These are phyloP conservation scores for Ampelocalamus luodianensis DNA, from an alignment of 176 grass and related monocot genomes.

Conservation along the genomic window DNA sequence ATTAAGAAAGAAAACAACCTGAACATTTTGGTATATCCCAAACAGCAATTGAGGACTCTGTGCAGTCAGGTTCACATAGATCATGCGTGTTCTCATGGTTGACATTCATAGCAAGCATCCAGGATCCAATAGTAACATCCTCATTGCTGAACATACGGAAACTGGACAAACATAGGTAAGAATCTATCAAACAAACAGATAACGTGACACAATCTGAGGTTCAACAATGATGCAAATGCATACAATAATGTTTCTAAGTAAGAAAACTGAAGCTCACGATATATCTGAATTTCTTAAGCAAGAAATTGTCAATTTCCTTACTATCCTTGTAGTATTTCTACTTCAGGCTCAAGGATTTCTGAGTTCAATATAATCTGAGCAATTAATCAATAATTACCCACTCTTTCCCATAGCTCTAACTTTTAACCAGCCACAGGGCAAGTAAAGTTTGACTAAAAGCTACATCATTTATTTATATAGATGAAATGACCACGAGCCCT, in stretches of 20 bases:
- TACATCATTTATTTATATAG: conserved; percentile 26
- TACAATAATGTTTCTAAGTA: neutral
- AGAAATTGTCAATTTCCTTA: neutral
- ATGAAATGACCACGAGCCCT: neutral
- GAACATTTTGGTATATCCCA: conserved; percentile 99
- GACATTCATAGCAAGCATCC: conserved; percentile 99
- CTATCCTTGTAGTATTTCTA: conserved; percentile 1
- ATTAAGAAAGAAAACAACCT: conserved; percentile 60
- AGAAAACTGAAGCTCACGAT: neutral
- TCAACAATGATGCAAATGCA: neutral
- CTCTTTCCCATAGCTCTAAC: neutral
- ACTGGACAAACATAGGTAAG: conserved; percentile 51
- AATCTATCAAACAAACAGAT: conserved; percentile 14
- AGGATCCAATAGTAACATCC: conserved; percentile 93
- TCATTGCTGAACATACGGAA: conserved; percentile 99
- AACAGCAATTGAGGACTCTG: conserved; percentile 81
- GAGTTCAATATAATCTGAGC: conserved; percentile 7
- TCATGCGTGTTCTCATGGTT: conserved; percentile 90
- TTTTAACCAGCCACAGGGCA: neutral
- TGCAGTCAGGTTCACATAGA: conserved; percentile 83
- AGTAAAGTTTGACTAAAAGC: neutral
- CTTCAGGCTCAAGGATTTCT: neutral
- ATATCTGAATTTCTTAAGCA: neutral
- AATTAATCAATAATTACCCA: neutral
- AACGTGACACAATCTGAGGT: neutral